phyloP scores from a whole-genome alignment of 169 alveolate species.

The Plasmodium coatneyi region DNA sequence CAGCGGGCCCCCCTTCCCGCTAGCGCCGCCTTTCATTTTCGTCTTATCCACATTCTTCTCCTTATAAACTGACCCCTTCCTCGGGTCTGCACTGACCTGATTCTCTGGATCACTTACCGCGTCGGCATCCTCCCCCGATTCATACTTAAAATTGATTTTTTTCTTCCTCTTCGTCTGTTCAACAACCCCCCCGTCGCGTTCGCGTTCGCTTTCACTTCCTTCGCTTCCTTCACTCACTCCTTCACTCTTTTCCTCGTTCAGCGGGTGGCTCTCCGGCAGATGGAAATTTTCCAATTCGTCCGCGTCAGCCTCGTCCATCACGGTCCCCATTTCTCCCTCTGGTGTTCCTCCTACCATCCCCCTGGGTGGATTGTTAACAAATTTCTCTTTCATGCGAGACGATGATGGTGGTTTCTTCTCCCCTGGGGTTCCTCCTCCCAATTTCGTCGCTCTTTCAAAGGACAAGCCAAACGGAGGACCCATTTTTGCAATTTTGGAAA shows the following conservation, averaged over 20 bases:
- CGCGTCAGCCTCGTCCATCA: not conserved
- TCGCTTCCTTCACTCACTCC: not conserved
- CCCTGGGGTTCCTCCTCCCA: not conserved
- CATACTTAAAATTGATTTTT: constrained; percentile 30
- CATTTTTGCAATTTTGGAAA: not conserved
- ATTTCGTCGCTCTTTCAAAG: not conserved
- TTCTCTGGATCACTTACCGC: not conserved
- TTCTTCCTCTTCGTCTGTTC: constrained; percentile 6
- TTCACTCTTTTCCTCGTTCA: constrained; percentile 9
- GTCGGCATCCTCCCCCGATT: not conserved
- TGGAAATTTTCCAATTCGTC: constrained; percentile 43
- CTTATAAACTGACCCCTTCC: constrained; percentile 7
- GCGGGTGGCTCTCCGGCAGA: constrained; percentile 31
- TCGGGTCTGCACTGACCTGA: not conserved
- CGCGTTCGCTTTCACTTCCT: not conserved
- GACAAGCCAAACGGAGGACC: not conserved
- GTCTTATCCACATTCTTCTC: not conserved
- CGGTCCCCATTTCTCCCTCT: not conserved
- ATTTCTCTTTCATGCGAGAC: not conserved
- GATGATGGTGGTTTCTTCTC: not conserved
- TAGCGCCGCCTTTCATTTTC: not conserved
- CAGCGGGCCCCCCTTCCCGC: not conserved
- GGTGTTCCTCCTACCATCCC: no score
- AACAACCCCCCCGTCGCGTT: not conserved
- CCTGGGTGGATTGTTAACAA: not conserved